Percentiles rank a stretch among this genome's conserved stretches.
These are phyloP conservation scores for Paramecium sonneborni DNA, from an alignment of 73 alveolate genomes.

Conservation along the genomic window DNA sequence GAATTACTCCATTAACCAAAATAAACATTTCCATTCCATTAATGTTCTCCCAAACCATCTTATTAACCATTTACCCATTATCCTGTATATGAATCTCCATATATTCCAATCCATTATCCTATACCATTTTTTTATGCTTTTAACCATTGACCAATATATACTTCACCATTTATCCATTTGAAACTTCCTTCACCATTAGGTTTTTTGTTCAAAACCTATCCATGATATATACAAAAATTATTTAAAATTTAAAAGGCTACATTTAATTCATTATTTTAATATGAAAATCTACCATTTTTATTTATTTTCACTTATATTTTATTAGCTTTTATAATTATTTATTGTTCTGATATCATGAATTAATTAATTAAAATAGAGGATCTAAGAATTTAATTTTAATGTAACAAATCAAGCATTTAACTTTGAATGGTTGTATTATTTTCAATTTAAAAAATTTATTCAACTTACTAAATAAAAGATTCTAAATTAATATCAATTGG, in stretches of 20 bases:
- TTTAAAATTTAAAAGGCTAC: not conserved
- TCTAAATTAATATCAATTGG: not conserved
- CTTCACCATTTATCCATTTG: slow-evolving; percentile 59
- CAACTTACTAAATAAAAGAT: not conserved
- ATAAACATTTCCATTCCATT: slow-evolving; percentile 68
- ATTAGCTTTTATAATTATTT: not conserved
- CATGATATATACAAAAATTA: slow-evolving; percentile 4
- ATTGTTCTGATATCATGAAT: not conserved
- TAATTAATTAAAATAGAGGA: not conserved
- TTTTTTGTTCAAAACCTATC: not conserved
- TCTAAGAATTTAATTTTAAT: not conserved
- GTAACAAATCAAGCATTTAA: not conserved
- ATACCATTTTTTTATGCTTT: slow-evolving; percentile 50
- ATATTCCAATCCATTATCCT: slow-evolving; percentile 35
- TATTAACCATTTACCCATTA: slow-evolving; percentile 39
- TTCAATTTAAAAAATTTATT: not conserved
- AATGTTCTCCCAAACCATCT: slow-evolving; percentile 50
- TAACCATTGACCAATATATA: slow-evolving; percentile 27
- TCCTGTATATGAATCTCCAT: slow-evolving; percentile 13
- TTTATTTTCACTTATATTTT: not conserved
- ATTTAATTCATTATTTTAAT: not conserved
- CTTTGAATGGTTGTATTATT: not conserved
- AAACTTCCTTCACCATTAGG: slow-evolving; percentile 52
- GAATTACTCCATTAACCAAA: slow-evolving; percentile 76
- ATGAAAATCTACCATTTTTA: not conserved